Evolutionary conservation across 495 filamentous ascomycete genomes (phyloP), one percentile per base, ranked within the genome.

Genomic region (Trichoderma orchidacearum): DNA sequence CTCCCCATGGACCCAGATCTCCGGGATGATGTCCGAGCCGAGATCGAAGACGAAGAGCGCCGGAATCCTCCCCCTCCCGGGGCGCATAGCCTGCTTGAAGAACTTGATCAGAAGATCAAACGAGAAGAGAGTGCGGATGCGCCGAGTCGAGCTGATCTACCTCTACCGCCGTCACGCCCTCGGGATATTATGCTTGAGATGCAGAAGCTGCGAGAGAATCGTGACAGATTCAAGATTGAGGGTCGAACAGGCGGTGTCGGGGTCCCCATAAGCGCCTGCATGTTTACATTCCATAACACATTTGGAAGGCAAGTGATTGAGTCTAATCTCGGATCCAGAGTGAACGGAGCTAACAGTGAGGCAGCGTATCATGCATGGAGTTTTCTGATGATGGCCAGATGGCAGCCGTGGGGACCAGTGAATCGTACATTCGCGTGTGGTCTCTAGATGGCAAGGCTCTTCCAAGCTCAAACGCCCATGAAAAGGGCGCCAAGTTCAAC

Each of bases 281-380:
- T 97, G 86, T 95, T 90, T 63, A 97, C 93, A 0, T 95, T 96
- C 63, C 94, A 98, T 72, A 97, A 98, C 66, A 95, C 89, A 6
- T 81, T 86, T 57, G 88, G 95, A 62, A 83, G 79, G 91, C 95
- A 73, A 74, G 81, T 71, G 51, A 13, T 13, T 11, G 12, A 25
- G 21, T 23, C 12, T 8, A n/a, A 27, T 30, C 32, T 5, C 15
- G 38, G 2, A 27, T 21, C 5, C 27, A 34, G 12, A 54, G 8
- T 38, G 32, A 25, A 51, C 30, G 3, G 27, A 12, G 30, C 61
- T 65, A 60, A 71, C 51, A 8, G 5, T 56, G 11, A 1, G 15
- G 31, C 61, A 97, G 92, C 23, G 76, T 95, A 38, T 92, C 88
- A 29, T 95, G 87, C 66, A 75, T 96, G 57, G 92, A 97, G 60